phyloP scores from a whole-genome alignment of 805 yeast genomes.

The Brettanomyces naardenensis region DNA sequence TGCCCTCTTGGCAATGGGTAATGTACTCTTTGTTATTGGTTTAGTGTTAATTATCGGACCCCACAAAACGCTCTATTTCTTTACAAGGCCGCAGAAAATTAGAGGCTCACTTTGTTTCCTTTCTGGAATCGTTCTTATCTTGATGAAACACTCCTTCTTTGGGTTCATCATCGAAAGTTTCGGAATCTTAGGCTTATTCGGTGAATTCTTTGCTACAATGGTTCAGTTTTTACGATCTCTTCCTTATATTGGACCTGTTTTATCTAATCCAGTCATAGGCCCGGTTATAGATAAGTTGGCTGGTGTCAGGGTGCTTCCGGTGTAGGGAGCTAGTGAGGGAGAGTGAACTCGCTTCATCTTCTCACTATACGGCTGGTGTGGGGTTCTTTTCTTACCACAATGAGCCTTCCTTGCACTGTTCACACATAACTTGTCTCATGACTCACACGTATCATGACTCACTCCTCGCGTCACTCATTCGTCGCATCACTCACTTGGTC shows the following conservation, averaged over 20 bases:
- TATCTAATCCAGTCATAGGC: conserved; percentile 75
- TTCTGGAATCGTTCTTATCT: conserved; percentile 67
- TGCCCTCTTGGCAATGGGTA: conserved; percentile 84
- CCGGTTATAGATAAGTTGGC: conserved; percentile 63
- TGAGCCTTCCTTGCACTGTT: too few relatives aligned
- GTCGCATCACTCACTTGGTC: neutral
- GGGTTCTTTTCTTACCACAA: too few relatives aligned
- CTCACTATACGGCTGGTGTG: too few relatives aligned
- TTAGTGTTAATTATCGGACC: conserved; percentile 81
- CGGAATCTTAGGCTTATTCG: conserved; percentile 88
- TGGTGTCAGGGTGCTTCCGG: conserved; percentile 61
- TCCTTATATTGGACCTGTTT: conserved; percentile 80
- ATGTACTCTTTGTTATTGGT: conserved; percentile 74
- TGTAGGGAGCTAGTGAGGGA: too few relatives aligned
- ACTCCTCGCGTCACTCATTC: too few relatives aligned
- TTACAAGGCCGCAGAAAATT: conserved; percentile 78
- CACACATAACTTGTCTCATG: too few relatives aligned
- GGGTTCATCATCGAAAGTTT: conserved; percentile 82
- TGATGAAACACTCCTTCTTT: conserved; percentile 66
- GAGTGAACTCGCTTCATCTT: too few relatives aligned
- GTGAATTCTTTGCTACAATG: conserved; percentile 84
- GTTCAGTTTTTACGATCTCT: conserved; percentile 79
- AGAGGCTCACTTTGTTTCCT: conserved; percentile 80
- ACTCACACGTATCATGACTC: too few relatives aligned
- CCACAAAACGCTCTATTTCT: conserved; percentile 71